Percentiles rank a stretch among this genome's conserved stretches.
Conservation (phyloP, 148 eudicot species). For the Chenopodium quinoa region DNA sequence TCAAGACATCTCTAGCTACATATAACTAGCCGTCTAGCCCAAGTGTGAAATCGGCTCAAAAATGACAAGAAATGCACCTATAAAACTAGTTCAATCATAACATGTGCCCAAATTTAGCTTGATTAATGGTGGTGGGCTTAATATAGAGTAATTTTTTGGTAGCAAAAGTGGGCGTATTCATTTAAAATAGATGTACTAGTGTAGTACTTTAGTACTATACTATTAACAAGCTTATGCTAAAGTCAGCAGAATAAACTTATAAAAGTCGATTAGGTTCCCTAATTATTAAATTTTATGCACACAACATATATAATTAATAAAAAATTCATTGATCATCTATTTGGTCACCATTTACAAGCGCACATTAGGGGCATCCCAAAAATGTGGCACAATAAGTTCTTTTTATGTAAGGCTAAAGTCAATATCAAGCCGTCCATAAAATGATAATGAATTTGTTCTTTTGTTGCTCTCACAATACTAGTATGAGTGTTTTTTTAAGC, state of each 20-base stretch:
- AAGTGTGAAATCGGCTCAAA: not conserved
- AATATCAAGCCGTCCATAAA: constrained; percentile 20
- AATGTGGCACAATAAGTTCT: not conserved
- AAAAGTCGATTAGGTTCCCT: constrained; percentile 1
- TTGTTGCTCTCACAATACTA: not conserved
- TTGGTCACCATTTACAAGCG: not conserved
- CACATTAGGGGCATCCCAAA: constrained; percentile 13
- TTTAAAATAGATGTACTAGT: too few relatives aligned
- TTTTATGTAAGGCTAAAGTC: not conserved
- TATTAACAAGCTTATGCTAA: not conserved
- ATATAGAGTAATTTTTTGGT: not conserved
- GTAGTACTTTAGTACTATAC: too few relatives aligned
- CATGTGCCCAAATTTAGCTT: constrained; percentile 20
- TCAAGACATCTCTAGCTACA: not conserved
- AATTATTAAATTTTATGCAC: too few relatives aligned
- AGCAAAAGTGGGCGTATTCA: not conserved
- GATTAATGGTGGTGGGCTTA: not conserved
- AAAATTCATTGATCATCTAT: not conserved
- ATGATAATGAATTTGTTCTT: not conserved
- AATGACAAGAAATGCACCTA: constrained; percentile 1
- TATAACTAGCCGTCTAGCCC: too few relatives aligned
- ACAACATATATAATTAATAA: not conserved
- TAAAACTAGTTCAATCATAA: not conserved
- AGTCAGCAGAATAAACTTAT: constrained; percentile 12
- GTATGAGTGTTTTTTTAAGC: too few relatives aligned